phyloP scores from a whole-genome alignment of 805 yeast species.

The Yamadazyma paraphyllophila region DNA sequence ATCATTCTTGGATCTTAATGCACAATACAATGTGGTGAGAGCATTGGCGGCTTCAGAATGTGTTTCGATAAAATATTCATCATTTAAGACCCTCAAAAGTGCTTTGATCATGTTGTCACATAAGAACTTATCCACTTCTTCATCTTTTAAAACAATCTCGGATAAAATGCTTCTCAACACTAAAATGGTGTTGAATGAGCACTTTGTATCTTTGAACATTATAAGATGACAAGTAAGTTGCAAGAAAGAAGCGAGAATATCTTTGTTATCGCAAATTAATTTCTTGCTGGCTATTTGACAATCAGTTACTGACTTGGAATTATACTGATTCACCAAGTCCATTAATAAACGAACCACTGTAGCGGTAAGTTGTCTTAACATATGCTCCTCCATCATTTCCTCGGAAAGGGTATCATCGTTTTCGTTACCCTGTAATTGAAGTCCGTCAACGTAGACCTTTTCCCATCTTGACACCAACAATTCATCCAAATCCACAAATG shows the following conservation, averaged over 20 bases:
- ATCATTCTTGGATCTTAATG: constrained; percentile 65
- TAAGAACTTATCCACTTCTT: constrained; percentile 69
- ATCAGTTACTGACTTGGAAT: constrained; percentile 50
- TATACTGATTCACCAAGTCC: constrained; percentile 81
- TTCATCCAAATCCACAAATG: constrained; percentile 68
- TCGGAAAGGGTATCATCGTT: constrained; percentile 87
- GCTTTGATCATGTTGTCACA: constrained; percentile 68
- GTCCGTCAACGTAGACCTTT: constrained; percentile 55
- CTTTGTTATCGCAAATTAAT: constrained; percentile 61
- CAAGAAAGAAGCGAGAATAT: constrained; percentile 74
- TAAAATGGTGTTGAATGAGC: constrained; percentile 86
- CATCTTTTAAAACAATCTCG: constrained; percentile 65
- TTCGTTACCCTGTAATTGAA: constrained; percentile 55
- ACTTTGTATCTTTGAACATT: constrained; percentile 82
- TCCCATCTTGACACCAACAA: constrained; percentile 79
- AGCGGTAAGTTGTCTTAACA: constrained; percentile 88
- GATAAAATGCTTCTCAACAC: constrained; percentile 72
- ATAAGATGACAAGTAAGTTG: constrained; percentile 73
- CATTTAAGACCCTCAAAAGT: constrained; percentile 63
- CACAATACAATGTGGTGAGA: constrained; percentile 73
- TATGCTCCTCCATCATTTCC: constrained; percentile 97
- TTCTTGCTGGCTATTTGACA: constrained; percentile 66
- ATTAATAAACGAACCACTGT: constrained; percentile 83
- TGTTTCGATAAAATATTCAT: constrained; percentile 78
- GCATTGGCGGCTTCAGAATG: constrained; percentile 92